Percentiles rank a stretch among this genome's conserved stretches.
phyloP scores from a whole-genome alignment of 2,329 filamentous ascomycete genomes.

The Neurospora sp. region DNA sequence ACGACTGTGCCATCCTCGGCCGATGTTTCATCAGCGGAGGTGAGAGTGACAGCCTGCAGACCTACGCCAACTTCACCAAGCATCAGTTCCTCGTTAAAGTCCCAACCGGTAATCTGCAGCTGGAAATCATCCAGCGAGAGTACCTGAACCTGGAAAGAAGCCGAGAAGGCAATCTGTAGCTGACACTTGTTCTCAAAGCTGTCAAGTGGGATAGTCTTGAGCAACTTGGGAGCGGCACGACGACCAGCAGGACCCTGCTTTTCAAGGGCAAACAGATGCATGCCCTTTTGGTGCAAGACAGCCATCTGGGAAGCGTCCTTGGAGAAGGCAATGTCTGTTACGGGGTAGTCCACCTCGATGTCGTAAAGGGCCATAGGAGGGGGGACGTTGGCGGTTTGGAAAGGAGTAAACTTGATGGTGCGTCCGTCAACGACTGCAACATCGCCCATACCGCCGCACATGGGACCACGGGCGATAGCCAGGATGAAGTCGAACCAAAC shows the following conservation, averaged over 20 bases:
- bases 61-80: background rate
- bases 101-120: slow-evolving; percentile 10
- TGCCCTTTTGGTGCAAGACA: slow-evolving; percentile 55
- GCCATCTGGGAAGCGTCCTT: slow-evolving; percentile 56
- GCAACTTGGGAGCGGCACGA: slow-evolving; percentile 33
- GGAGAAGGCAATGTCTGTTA: slow-evolving; percentile 67
- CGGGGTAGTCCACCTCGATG: slow-evolving; percentile 49
- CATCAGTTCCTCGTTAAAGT: slow-evolving; percentile 1
- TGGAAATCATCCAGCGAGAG: slow-evolving; percentile 26
- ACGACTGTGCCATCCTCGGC: slow-evolving; percentile 26
- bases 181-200: slow-evolving; percentile 8
- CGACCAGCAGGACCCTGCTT: slow-evolving; percentile 40
- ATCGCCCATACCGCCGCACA: slow-evolving; percentile 38
- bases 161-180: slow-evolving; percentile 24
- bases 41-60: slow-evolving; percentile 6
- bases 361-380: slow-evolving; percentile 88
- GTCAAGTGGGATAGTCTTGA: slow-evolving; percentile 6
- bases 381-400: slow-evolving; percentile 75
- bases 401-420: slow-evolving; percentile 72
- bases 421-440: slow-evolving; percentile 79
- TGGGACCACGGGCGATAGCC: slow-evolving; percentile 49
- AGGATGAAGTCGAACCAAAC: slow-evolving; percentile 59
- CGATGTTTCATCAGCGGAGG: slow-evolving; percentile 8
- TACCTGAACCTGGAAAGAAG: slow-evolving; percentile 21
- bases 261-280: slow-evolving; percentile 64